Evolutionary conservation across 2,329 filamentous ascomycete genomes (phyloP), one percentile per base, ranked within the genome.

Genomic region (Incumbomyces delicatus): DNA sequence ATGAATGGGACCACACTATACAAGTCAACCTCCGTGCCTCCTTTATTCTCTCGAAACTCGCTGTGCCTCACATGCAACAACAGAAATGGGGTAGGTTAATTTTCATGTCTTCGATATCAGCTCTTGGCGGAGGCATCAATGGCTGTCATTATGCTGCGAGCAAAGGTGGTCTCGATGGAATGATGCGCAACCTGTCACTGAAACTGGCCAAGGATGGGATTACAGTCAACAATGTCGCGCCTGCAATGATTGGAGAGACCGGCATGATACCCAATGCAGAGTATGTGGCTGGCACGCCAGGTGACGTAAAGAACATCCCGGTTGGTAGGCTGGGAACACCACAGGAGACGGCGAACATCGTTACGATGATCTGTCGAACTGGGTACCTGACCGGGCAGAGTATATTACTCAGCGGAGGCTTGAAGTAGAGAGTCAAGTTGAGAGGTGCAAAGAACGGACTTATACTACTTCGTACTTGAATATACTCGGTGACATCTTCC

Each of bases 171-270:
- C 60, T 83, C 50, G 76, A 74, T 3, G 75, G 76, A 2, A 77
- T 83, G 74, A 81, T 81, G 75, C 77, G 73, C 58, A 83, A 81
- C 52, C 66, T 83, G 27, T 72, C 78, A 1, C 71, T 68, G 1
- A 75, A 76, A 38, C 69, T 82, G 17, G 79, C 77, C 1, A 69
- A 72, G 46, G 71, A 70, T 54, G 78, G 78, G 29, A 79, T 83
- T 54, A 80, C 78, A 12, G 77, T 82, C 47, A 83, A 83, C 49
- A 78, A 82, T 52, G 76, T 83, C n/a, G 77, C 78, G 2, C 80
- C 80, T 0, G 80, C 79, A 2, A 82, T 83, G 77, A 82, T 83
- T 52, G 78, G 77, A 3, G 73, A 76, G 17, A 80, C 76, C 2
- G 76, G 76, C 1, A 77, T 82, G 77, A 77, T 82, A 35, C 75